Conservation (phyloP, 2,329 filamentous ascomycete genomes). For the Fusarium hostae region DNA sequence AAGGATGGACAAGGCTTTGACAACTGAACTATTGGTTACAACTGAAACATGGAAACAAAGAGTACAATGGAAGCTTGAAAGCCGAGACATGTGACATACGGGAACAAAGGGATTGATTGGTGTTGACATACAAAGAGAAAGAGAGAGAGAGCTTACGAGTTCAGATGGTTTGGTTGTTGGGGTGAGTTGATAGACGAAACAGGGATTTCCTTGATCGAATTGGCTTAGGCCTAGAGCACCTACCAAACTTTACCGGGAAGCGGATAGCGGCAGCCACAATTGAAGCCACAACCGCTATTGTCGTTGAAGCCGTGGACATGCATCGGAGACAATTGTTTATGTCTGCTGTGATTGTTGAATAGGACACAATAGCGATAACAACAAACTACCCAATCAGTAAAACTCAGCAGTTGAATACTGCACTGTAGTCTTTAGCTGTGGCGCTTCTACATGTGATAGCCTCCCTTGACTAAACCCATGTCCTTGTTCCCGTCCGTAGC, state of each 20-base stretch:
- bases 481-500: slow-evolving; percentile 16
- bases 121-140: background rate
- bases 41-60: slow-evolving; percentile 17
- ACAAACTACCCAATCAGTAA: slow-evolving; percentile 8
- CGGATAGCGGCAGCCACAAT: slow-evolving; percentile 27
- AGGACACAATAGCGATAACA: background rate
- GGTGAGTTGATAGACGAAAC: slow-evolving; percentile 14
- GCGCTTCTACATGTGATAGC: slow-evolving; percentile 30
- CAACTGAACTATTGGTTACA: background rate
- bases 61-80: background rate
- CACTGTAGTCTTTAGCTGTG: background rate
- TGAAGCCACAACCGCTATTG: slow-evolving; percentile 24
- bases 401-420: background rate
- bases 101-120: background rate
- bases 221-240: background rate
- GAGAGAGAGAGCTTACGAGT: background rate
- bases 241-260: slow-evolving; percentile 15
- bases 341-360: background rate
- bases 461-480: slow-evolving; percentile 4
- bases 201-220: slow-evolving; percentile 4
- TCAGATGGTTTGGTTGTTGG: slow-evolving; percentile 27
- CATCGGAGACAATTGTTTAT: background rate
- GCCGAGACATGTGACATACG: background rate
- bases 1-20: background rate
- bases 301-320: slow-evolving; percentile 12